Evolutionary conservation across 164 flowering plant genomes (phyloP).

Genomic region (Stephania japonica): DNA sequence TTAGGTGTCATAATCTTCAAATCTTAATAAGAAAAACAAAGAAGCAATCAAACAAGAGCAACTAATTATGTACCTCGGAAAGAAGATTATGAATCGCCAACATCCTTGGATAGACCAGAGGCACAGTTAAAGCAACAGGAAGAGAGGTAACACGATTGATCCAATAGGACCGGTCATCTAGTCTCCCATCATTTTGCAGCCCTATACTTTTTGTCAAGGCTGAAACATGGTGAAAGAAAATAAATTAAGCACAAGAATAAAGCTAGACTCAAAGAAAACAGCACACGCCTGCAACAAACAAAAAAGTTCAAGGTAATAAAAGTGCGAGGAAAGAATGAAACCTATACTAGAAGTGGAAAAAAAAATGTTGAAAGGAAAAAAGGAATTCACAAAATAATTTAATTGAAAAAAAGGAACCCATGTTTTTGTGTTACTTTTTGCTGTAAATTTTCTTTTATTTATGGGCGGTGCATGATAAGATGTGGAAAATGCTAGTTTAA

Average conservation of each 20-base stretch:
- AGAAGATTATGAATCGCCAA: conserved; percentile 64
- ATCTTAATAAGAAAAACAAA: background rate
- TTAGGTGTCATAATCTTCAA: background rate
- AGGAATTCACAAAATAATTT: background rate
- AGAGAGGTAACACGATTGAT: conserved; percentile 62
- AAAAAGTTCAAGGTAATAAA: background rate
- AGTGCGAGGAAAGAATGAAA: background rate
- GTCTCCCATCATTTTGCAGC: conserved; percentile 71
- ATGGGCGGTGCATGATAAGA: too few species aligned
- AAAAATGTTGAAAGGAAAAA: background rate
- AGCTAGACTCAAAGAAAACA: background rate
- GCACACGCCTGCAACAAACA: background rate
- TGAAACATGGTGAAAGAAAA: conserved; percentile 22
- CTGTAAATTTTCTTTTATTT: too few species aligned
- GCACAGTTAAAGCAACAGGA: conserved; percentile 64
- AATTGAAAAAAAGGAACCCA: too few species aligned
- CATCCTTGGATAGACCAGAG: conserved; percentile 88
- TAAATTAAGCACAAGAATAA: conserved; percentile 1
- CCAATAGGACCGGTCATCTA: conserved; percentile 94
- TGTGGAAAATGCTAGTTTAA: too few species aligned
- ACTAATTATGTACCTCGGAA: conserved; percentile 39
- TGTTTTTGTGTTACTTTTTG: too few species aligned
- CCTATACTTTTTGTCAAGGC: conserved; percentile 82
- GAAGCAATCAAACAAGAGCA: background rate
- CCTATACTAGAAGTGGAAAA: background rate